Percentiles rank a stretch among this genome's conserved stretches.
These are phyloP conservation scores for Ottelia alismoides DNA, from an alignment of 106 monocot genomes.

Conservation along the genomic window DNA sequence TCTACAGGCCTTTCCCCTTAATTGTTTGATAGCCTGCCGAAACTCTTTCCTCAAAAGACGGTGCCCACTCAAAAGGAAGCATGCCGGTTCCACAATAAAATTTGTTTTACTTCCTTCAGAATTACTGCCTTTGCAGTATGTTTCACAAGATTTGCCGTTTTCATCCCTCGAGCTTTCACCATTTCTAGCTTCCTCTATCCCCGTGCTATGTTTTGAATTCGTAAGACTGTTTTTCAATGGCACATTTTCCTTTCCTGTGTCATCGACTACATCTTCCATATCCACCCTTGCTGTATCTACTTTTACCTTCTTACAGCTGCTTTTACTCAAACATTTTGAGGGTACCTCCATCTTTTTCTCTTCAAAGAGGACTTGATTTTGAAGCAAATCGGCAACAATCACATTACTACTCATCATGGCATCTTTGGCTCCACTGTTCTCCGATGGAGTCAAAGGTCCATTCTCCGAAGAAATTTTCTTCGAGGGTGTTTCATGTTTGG, in stretches of 20 bases:
- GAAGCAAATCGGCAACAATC: too few species aligned
- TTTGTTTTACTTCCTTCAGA: too few species aligned
- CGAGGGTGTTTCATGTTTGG: too few species aligned
- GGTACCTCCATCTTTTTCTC: too few species aligned
- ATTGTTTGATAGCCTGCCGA: slow-evolving; percentile 28
- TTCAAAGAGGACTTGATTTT: too few species aligned
- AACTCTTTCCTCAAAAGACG: slow-evolving; percentile 75
- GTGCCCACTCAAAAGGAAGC: slow-evolving; percentile 83
- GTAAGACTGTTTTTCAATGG: slow-evolving; percentile 12
- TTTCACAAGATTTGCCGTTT: not conserved
- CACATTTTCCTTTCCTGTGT: slow-evolving; percentile 66
- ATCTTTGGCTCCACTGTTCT: too few species aligned
- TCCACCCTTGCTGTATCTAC: too few species aligned
- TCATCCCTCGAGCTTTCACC: not conserved
- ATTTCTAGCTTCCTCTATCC: not conserved
- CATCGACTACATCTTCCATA: slow-evolving; percentile 4
- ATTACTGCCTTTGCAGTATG: too few species aligned
- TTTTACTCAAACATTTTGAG: not conserved
- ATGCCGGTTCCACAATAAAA: slow-evolving; percentile 24
- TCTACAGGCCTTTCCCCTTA: slow-evolving; percentile 63
- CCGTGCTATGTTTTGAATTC: too few species aligned
- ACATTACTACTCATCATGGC: too few species aligned
- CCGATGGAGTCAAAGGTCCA: too few species aligned
- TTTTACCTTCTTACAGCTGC: not conserved
- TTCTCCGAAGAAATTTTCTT: too few species aligned